phyloP scores from a whole-genome alignment of 768 basidiomycete species.

The Tylopilus felleus region DNA sequence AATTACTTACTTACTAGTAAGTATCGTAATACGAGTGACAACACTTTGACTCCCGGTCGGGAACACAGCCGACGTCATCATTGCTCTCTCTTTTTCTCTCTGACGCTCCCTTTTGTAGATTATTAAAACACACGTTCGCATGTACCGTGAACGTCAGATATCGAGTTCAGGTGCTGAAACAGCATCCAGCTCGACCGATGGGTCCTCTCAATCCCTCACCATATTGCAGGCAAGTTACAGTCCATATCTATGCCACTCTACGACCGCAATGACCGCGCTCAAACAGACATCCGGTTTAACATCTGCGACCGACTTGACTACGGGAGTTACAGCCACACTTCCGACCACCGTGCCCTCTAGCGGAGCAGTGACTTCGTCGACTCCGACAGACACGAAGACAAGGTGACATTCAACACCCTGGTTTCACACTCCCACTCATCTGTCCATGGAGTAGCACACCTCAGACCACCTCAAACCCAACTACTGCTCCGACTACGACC shows the following conservation, averaged over 20 bases:
- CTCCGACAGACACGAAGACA: conserved; percentile 8
- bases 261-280: not conserved
- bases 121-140: too few relatives aligned
- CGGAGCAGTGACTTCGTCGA: not conserved
- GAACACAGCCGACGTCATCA: too few relatives aligned
- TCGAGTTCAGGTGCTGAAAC: too few relatives aligned
- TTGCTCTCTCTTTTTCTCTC: too few relatives aligned
- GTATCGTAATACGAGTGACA: too few relatives aligned
- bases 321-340: not conserved
- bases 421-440: not conserved
- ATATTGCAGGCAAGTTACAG: not conserved
- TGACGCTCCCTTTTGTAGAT: too few relatives aligned
- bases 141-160: too few relatives aligned
- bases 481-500: not conserved
- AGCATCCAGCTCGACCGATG: too few relatives aligned
- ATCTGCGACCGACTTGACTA: not conserved
- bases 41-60: too few relatives aligned
- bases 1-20: too few relatives aligned
- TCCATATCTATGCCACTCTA: not conserved
- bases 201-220: too few relatives aligned
- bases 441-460: not conserved
- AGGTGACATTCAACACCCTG: conserved; percentile 8
- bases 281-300: not conserved
- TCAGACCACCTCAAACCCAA: not conserved
- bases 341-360: not conserved